phyloP scores from a whole-genome alignment of 2,329 filamentous ascomycete genomes.

The Alternaria triticimaculans region DNA sequence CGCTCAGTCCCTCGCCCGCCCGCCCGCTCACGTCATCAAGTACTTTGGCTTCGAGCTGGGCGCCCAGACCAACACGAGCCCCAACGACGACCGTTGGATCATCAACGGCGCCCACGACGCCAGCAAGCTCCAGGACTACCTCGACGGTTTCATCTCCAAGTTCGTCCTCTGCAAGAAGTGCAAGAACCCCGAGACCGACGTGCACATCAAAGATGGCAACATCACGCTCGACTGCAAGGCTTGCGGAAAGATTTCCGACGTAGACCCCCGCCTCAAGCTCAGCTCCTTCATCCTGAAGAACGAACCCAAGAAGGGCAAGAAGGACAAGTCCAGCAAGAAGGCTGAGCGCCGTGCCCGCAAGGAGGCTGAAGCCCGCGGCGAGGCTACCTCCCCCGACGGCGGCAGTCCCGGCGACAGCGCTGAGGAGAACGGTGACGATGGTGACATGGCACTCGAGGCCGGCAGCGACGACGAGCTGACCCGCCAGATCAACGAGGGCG shows the following conservation, averaged over 20 bases:
- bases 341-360: conserved; percentile 85
- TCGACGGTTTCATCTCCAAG: conserved; percentile 97
- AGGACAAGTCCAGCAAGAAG: conserved; percentile 95
- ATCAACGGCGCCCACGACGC: conserved; percentile 99
- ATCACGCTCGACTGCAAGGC: conserved; percentile 98
- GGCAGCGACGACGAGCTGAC: conserved; percentile 92
- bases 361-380: conserved; percentile 66
- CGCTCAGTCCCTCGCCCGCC: conserved; percentile 87
- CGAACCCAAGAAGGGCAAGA: conserved; percentile 90
- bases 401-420: conserved; percentile 71
- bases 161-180: conserved; percentile 99
- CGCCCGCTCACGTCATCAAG: conserved; percentile 96
- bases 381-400: conserved; percentile 60
- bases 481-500: conserved; percentile 72
- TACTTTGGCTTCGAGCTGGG: conserved; percentile 99
- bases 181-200: conserved; percentile 98
- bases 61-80: conserved; percentile 97
- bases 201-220: conserved; percentile 90
- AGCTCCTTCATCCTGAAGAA: conserved; percentile 98
- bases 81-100: conserved; percentile 98
- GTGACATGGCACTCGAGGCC: conserved; percentile 70
- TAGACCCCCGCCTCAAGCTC: conserved; percentile 92
- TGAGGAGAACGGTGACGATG: conserved; percentile 69
- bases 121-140: conserved; percentile 93
- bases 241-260: conserved; percentile 90